These are phyloP conservation scores for Cyclostephanos invisitatus DNA, from an alignment of 108 stramenopile genomes.

Conservation along the genomic window DNA sequence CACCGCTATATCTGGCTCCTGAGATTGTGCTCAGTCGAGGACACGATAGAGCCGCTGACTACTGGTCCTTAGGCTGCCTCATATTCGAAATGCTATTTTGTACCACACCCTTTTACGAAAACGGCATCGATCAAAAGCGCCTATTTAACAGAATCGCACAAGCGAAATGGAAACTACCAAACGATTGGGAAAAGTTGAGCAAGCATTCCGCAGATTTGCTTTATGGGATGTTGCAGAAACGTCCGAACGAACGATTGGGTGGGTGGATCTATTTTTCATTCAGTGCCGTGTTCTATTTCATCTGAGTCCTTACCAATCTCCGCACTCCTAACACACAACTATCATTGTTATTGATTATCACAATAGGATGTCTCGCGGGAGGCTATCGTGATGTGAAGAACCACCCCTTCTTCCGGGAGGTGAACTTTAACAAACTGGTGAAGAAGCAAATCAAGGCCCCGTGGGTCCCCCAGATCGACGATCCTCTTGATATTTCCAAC, in stretches of 20 bases:
- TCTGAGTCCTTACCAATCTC: background rate
- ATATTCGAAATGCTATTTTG: constrained; percentile 84
- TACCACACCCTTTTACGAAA: constrained; percentile 73
- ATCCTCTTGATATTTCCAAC: constrained; percentile 73
- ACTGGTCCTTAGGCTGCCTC: constrained; percentile 85
- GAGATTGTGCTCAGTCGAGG: constrained; percentile 68
- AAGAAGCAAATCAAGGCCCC: constrained; percentile 70
- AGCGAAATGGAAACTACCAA: constrained; percentile 50
- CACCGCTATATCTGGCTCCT: constrained; percentile 76
- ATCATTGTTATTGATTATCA: background rate
- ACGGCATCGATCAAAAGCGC: constrained; percentile 60
- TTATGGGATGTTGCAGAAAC: constrained; percentile 37
- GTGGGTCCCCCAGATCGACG: constrained; percentile 67
- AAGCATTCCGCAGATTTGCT: constrained; percentile 40
- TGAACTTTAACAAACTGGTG: constrained; percentile 57
- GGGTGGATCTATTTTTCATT: constrained; percentile 11
- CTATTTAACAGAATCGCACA: constrained; percentile 70
- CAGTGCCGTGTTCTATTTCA: background rate
- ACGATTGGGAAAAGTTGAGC: constrained; percentile 14
- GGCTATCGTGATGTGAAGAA: constrained; percentile 65
- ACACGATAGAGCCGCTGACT: constrained; percentile 97
- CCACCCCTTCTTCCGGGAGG: constrained; percentile 66
- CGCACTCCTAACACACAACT: background rate
- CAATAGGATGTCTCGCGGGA: constrained; percentile 44
- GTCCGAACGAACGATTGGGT: constrained; percentile 49